These are phyloP conservation scores for Zygosaccharomyces bailii DNA, from an alignment of 805 yeast genomes.

Conservation along the genomic window DNA sequence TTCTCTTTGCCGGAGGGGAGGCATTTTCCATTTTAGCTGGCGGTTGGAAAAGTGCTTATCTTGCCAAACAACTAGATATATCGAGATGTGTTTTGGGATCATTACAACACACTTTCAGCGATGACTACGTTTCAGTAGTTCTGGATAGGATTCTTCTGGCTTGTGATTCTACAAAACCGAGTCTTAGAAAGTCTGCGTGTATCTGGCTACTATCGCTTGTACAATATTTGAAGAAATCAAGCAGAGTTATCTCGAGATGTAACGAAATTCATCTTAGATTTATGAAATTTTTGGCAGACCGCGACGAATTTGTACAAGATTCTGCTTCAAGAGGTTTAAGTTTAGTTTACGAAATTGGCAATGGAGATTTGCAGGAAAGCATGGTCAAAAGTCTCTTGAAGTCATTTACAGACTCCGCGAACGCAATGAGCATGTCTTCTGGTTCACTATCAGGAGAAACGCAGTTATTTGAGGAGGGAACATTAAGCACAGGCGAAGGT, in stretches of 20 bases:
- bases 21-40: slow-evolving; percentile 66
- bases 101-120: slow-evolving; percentile 12
- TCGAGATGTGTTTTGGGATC: slow-evolving; percentile 32
- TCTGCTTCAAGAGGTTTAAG: slow-evolving; percentile 87
- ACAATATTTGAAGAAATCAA: slow-evolving; percentile 61
- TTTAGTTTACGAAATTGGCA: slow-evolving; percentile 75
- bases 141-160: slow-evolving; percentile 50
- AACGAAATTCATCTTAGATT: slow-evolving; percentile 69
- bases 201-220: slow-evolving; percentile 80
- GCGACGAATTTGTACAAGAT: slow-evolving; percentile 88
- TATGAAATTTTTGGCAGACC: slow-evolving; percentile 71
- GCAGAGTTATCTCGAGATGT: slow-evolving; percentile 41
- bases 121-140: slow-evolving; percentile 34
- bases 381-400: slow-evolving; percentile 67
- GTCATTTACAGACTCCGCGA: slow-evolving; percentile 71
- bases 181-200: slow-evolving; percentile 70
- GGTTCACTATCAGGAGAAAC: slow-evolving; percentile 79
- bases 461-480: slow-evolving; percentile 78
- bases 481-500: slow-evolving; percentile 74
- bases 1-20: slow-evolving; percentile 77
- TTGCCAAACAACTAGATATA: slow-evolving; percentile 54
- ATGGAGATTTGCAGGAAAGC: slow-evolving; percentile 59
- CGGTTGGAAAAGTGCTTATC: slow-evolving; percentile 68
- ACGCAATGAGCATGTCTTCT: slow-evolving; percentile 43
- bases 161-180: slow-evolving; percentile 66